A percentile compares a stretch with the other conserved stretches of the same genome.
Evolutionary conservation across 768 basidiomycete species (phyloP).

Genomic region (Cystofilobasidium bisporidii): DNA sequence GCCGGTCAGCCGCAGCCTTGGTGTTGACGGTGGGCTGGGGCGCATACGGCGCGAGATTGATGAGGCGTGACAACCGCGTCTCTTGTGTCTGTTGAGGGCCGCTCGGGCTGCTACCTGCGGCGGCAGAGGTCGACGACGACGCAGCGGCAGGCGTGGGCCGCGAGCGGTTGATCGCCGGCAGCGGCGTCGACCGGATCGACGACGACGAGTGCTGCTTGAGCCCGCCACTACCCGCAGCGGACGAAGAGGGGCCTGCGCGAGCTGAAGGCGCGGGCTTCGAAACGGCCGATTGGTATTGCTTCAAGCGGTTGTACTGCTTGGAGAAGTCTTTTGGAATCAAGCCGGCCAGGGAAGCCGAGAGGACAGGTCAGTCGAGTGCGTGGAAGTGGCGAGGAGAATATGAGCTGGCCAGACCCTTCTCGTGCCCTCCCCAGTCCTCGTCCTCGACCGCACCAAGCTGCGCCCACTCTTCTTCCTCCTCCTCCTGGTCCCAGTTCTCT

Average conservation of each 20-base stretch:
- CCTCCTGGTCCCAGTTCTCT: conserved; percentile 5
- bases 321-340: conserved; percentile 66
- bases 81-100: conserved; percentile 1
- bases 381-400: not conserved
- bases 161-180: conserved; percentile 66
- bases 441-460: conserved; percentile 33
- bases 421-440: conserved; percentile 41
- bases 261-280: conserved; percentile 40
- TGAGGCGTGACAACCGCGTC: conserved; percentile 46
- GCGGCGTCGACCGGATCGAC: conserved; percentile 48
- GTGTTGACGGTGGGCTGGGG: conserved; percentile 47
- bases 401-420: conserved; percentile 35
- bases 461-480: conserved; percentile 30
- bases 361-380: not conserved
- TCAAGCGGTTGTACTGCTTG: conserved; percentile 90
- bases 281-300: conserved; percentile 73
- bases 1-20: conserved; percentile 77
- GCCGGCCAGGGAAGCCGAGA: too few relatives aligned
- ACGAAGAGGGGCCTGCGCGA: conserved; percentile 8
- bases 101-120: not conserved
- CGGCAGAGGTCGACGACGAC: not conserved
- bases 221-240: too few relatives aligned
- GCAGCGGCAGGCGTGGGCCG: conserved; percentile 29
- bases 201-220: not conserved
- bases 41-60: conserved; percentile 56